A percentile compares a stretch with the other conserved stretches of the same genome.
Conservation (phyloP, 192 early-diverging fungal genomes). For the Gonapodya sp. region DNA sequence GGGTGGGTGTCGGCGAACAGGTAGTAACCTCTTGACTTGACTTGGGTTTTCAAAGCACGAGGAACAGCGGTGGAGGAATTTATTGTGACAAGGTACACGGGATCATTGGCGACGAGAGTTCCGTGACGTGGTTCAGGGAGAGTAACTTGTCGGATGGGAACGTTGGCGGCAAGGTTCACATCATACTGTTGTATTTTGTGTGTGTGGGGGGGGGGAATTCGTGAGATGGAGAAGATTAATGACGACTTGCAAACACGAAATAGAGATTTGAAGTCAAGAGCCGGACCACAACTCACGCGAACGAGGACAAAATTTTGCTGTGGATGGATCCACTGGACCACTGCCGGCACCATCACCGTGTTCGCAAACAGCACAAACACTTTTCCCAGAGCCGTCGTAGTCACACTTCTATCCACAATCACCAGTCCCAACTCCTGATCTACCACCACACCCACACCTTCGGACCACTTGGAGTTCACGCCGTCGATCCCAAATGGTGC, state of each 20-base stretch:
- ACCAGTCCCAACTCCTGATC: neutral
- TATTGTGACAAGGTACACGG: neutral
- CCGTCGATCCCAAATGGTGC: slow-evolving; percentile 6
- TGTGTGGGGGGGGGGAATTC: too few relatives aligned
- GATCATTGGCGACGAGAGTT: neutral
- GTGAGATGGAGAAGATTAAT: too few relatives aligned
- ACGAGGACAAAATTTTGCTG: slow-evolving; percentile 74
- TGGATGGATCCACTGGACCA: slow-evolving; percentile 71
- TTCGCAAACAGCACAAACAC: slow-evolving; percentile 75
- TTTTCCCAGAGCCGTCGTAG: slow-evolving; percentile 67
- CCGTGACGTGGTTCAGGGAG: neutral
- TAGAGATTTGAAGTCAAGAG: neutral
- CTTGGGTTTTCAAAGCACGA: neutral
- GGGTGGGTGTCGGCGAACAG: neutral
- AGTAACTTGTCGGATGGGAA: neutral
- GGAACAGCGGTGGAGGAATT: neutral
- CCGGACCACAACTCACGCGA: neutral
- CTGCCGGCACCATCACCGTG: slow-evolving; percentile 76
- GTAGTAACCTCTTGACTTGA: slow-evolving; percentile 4
- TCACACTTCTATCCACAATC: slow-evolving; percentile 62
- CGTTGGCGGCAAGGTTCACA: neutral
- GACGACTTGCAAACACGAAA: too few relatives aligned
- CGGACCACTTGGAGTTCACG: neutral
- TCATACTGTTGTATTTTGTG: neutral
- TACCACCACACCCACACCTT: neutral